Evolutionary conservation across 192 early-diverging fungal species (phyloP).

Genomic region (Cladochytrium replicatum): DNA sequence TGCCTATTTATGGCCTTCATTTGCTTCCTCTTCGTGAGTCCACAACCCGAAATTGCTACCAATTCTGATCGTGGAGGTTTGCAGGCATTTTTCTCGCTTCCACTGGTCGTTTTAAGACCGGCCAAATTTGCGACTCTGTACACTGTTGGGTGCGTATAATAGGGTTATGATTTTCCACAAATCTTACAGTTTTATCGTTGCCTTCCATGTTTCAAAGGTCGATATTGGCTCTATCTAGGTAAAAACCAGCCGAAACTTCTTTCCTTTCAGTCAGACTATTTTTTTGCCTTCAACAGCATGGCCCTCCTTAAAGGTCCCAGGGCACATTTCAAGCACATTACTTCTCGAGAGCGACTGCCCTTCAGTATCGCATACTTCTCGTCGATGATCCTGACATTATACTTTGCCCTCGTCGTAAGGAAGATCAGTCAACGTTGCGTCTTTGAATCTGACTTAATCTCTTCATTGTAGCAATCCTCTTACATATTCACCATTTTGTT

Average conservation of each 20-base stretch:
- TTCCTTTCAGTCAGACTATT: constrained; percentile 5
- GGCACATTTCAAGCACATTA: constrained; percentile 69
- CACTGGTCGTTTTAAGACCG: constrained; percentile 20
- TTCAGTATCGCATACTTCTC: constrained; percentile 74
- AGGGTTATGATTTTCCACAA: background rate
- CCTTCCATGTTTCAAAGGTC: background rate
- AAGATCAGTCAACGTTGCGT: background rate
- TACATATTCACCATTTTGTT: constrained; percentile 71
- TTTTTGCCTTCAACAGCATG: constrained; percentile 39
- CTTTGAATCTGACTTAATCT: background rate
- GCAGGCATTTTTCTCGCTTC: constrained; percentile 30
- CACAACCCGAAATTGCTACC: no score
- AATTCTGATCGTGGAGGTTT: no score
- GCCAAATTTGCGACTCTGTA: constrained; percentile 36
- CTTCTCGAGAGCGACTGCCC: constrained; percentile 65
- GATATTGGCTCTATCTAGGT: background rate
- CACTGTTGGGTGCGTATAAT: constrained; percentile 26
- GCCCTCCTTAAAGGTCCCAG: constrained; percentile 72
- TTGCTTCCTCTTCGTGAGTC: no score
- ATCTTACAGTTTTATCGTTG: constrained; percentile 9
- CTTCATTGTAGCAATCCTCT: constrained; percentile 29
- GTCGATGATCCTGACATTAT: constrained; percentile 76
- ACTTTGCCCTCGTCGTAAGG: constrained; percentile 68
- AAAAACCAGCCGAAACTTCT: background rate
- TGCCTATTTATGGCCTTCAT: no score